A percentile compares a stretch with the other conserved stretches of the same genome.
Conservation (phyloP, 2,329 filamentous ascomycete genomes). For the Ceratocystis colombiana region DNA sequence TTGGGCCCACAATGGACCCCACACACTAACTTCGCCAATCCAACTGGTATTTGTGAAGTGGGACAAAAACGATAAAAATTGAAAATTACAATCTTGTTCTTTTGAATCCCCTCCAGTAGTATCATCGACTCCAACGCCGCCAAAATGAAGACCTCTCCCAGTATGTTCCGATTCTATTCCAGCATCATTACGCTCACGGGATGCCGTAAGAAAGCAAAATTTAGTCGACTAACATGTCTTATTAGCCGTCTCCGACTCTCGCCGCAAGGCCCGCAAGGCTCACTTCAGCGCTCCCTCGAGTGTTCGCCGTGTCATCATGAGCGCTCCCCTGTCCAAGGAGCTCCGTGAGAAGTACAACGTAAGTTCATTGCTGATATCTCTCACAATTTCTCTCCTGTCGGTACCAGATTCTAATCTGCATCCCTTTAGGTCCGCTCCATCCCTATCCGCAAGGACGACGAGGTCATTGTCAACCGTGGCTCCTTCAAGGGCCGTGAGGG, state of each 20-base stretch:
- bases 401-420: slow-evolving; percentile 14
- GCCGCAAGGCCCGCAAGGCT: slow-evolving; percentile 97
- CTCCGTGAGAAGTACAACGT: slow-evolving; percentile 99
- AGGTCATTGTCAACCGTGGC: slow-evolving; percentile 86
- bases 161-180: slow-evolving; percentile 16
- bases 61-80: slow-evolving; percentile 17
- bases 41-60: neutral
- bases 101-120: slow-evolving; percentile 18
- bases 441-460: slow-evolving; percentile 95
- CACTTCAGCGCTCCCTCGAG: slow-evolving; percentile 94
- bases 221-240: slow-evolving; percentile 19
- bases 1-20: neutral
- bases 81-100: slow-evolving; percentile 9
- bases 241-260: slow-evolving; percentile 60
- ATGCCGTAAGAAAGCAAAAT: no score
- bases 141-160: slow-evolving; percentile 26
- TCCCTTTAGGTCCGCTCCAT: slow-evolving; percentile 70
- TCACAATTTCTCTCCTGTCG: neutral
- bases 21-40: slow-evolving; percentile 20
- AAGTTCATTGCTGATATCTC: slow-evolving; percentile 35
- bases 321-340: slow-evolving; percentile 90
- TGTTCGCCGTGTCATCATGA: slow-evolving; percentile 93
- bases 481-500: slow-evolving; percentile 96
- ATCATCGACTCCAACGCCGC: slow-evolving; percentile 22
- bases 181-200: neutral